Percentiles rank a stretch among this genome's conserved stretches.
phyloP scores from a whole-genome alignment of 345 rosid genomes.

The Reutealis trisperma region DNA sequence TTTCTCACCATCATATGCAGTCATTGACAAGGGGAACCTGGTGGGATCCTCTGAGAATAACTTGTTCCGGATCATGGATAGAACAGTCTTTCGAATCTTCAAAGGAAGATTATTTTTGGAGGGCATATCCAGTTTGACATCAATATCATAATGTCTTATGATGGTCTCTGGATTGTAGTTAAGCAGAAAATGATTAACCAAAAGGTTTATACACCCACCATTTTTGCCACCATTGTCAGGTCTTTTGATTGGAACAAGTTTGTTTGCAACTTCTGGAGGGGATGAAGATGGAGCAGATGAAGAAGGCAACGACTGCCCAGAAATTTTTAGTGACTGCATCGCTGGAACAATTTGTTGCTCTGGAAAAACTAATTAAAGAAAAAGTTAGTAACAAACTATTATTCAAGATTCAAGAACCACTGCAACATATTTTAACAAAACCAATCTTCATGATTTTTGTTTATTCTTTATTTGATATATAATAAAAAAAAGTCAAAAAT shows the following conservation, averaged over 20 bases:
- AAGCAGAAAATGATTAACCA: slow-evolving; percentile 64
- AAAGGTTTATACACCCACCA: slow-evolving; percentile 36
- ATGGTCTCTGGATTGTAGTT: slow-evolving; percentile 42
- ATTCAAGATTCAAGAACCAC: neutral
- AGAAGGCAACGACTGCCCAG: slow-evolving; percentile 17
- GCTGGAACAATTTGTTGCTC: slow-evolving; percentile 8
- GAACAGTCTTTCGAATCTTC: slow-evolving; percentile 44
- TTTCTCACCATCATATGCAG: slow-evolving; percentile 84
- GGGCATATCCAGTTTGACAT: slow-evolving; percentile 43
- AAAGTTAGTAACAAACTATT: neutral
- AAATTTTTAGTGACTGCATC: slow-evolving; percentile 22
- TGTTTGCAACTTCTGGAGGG: neutral
- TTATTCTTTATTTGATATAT: too few relatives aligned
- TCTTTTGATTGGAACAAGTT: slow-evolving; percentile 41
- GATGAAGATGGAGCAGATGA: neutral
- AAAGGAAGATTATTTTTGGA: slow-evolving; percentile 27
- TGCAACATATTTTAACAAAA: neutral
- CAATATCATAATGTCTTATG: slow-evolving; percentile 65
- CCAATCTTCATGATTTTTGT: neutral
- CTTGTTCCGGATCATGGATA: slow-evolving; percentile 54
- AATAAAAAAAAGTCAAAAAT: too few relatives aligned
- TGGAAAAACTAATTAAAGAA: neutral
- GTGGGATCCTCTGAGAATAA: slow-evolving; percentile 42
- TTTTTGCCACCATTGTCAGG: slow-evolving; percentile 67
- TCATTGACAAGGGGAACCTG: slow-evolving; percentile 55